Evolutionary conservation across 495 filamentous ascomycete genomes (phyloP).

Genomic region (Neurospora sp.): DNA sequence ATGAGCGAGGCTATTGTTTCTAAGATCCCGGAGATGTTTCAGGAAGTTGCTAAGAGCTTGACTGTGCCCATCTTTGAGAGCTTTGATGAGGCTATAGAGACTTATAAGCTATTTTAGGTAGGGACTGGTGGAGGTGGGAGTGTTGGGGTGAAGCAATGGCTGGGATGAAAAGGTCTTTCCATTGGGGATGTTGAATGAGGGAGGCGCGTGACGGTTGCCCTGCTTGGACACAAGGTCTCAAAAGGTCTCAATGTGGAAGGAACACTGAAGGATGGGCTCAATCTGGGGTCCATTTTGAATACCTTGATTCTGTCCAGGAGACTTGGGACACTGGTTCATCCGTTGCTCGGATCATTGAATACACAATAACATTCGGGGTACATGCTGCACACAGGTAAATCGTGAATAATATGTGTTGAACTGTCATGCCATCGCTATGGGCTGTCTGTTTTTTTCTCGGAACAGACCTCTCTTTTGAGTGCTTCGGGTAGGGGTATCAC

Average conservation of each 20-base stretch:
- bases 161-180: not conserved
- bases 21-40: conserved; percentile 24
- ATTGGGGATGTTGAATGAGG: not conserved
- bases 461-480: no score
- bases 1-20: conserved; percentile 20
- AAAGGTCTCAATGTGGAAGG: not conserved
- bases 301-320: not conserved
- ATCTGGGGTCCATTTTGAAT: not conserved
- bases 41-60: conserved; percentile 14
- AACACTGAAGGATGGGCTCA: not conserved
- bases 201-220: not conserved
- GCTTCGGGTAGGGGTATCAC: no score
- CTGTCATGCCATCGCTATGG: not conserved
- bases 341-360: not conserved
- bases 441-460: not conserved
- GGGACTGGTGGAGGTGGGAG: not conserved
- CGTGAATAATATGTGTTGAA: not conserved
- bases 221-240: not conserved
- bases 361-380: not conserved
- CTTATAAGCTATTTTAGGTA: conserved; percentile 7
- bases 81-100: conserved; percentile 21
- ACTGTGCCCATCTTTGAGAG: conserved; percentile 17
- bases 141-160: not conserved
- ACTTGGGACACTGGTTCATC: not conserved
- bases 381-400: not conserved